Evolutionary conservation across 2,329 filamentous ascomycete genomes (phyloP), one percentile per base, ranked within the genome.

Genomic region (Pestalotiopsis sp.): DNA sequence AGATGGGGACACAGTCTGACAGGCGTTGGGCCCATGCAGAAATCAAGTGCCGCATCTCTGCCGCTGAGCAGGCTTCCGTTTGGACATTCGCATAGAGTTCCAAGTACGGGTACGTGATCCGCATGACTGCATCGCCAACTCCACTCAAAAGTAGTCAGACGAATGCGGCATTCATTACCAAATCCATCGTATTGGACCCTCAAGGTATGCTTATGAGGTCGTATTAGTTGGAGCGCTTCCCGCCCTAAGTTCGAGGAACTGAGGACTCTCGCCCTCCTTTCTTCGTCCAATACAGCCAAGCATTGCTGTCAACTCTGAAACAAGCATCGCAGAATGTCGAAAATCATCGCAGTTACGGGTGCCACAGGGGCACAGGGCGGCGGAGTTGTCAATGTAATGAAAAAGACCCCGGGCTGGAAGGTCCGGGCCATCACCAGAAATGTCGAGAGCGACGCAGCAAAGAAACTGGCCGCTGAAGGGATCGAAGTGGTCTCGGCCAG

Each of bases 371-470:
- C 58, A 3, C 69, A 70, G 49, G 69, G 69, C 12, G 63, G 69
- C 4, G 63, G 66, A 41, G 63, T 70, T 31, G 67, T 68, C 2
- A 70, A 68, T 49, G 59, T 68, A 4, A 70, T 70, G 69, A 68
- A 59, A 36, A 70, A 68, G 11, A 65, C 63, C 2, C 69, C 67
- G 7, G 69, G 69, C 20, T 70, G 69, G 67, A 45, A 67, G n/a
- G 61, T 70, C 57, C 25, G 69, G 3, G 69, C 67, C 14, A 39
- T 70, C 45, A 70, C 67, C 7, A 60, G 69, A 27, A 68, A 70
- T 41, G 12, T 58, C 6, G 31, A 64, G 2, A 68, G 63, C 45
- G 64, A 66, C 4, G 20, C 63, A 4, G 59, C 69, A 20, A 57
- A 67, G 57, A 68, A 67, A 59, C 69, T 68, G 11, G 58, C 59